phyloP scores from a whole-genome alignment of 306 rosid species.

The Fragaria iinumae region DNA sequence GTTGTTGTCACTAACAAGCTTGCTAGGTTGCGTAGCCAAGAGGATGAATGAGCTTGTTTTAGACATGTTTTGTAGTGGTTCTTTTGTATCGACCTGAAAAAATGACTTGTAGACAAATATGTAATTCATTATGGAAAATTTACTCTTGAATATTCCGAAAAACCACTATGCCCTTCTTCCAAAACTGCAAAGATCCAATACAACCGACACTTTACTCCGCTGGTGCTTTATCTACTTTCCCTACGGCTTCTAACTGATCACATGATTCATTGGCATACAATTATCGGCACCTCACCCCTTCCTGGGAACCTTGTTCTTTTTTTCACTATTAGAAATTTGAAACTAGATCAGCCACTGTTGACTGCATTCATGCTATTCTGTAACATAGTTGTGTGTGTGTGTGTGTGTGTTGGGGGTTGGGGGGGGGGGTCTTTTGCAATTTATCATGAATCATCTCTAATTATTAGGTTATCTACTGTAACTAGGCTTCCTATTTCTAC shows the following conservation, averaged over 20 bases:
- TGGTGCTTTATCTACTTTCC: neutral
- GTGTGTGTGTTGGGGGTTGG: too few species aligned
- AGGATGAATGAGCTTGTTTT: slow-evolving; percentile 58
- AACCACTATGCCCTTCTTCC: neutral
- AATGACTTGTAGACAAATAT: neutral
- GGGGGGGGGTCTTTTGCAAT: too few species aligned
- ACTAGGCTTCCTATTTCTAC: too few species aligned
- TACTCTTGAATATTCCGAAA: too few species aligned
- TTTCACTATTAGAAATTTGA: neutral
- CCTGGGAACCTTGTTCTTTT: neutral
- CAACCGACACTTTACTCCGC: neutral
- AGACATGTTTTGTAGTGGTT: neutral
- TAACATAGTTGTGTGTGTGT: too few species aligned
- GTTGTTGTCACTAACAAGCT: slow-evolving; percentile 80
- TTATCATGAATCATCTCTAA: too few species aligned
- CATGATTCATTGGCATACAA: neutral
- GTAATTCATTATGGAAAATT: too few species aligned
- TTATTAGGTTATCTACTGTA: too few species aligned
- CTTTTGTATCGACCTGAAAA: neutral
- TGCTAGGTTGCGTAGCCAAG: slow-evolving; percentile 93
- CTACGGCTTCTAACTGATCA: neutral
- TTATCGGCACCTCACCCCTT: neutral
- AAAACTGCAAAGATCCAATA: neutral
- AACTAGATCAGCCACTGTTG: neutral
- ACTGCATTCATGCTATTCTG: neutral